Conservation (phyloP, 306 rosid genomes). For the Cicer yamashitae region DNA sequence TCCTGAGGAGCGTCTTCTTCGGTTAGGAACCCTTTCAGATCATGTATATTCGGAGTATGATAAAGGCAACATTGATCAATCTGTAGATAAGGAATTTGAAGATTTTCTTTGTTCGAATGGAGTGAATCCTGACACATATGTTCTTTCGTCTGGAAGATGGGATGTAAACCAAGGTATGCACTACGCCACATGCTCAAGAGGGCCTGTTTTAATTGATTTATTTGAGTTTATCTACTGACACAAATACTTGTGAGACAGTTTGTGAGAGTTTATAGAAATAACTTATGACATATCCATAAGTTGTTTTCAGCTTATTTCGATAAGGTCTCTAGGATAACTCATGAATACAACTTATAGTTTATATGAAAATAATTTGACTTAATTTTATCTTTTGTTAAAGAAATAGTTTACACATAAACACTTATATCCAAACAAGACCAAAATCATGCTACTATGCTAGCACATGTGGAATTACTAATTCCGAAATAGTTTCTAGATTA, state of each 20-base stretch:
- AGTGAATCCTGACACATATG: slow-evolving; percentile 51
- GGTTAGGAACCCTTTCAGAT: slow-evolving; percentile 47
- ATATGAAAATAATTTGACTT: too few relatives aligned
- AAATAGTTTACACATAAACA: too few relatives aligned
- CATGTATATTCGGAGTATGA: slow-evolving; percentile 46
- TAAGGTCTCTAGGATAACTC: too few relatives aligned
- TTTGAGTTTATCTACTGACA: too few relatives aligned
- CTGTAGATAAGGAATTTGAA: slow-evolving; percentile 60
- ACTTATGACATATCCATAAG: too few relatives aligned
- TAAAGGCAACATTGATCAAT: slow-evolving; percentile 48
- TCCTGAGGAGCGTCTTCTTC: slow-evolving; percentile 57
- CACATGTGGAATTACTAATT: background rate
- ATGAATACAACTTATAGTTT: too few relatives aligned
- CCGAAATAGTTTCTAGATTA: background rate
- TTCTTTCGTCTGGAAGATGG: slow-evolving; percentile 81
- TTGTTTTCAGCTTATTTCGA: too few relatives aligned
- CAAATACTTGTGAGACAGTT: too few relatives aligned
- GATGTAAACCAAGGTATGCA: slow-evolving; percentile 64
- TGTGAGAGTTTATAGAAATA: too few relatives aligned
- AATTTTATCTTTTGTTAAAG: too few relatives aligned
- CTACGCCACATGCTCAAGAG: background rate
- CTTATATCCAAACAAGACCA: too few relatives aligned
- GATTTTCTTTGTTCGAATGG: slow-evolving; percentile 55
- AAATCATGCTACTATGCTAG: background rate
- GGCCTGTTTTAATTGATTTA: too few relatives aligned